A percentile compares a stretch with the other conserved stretches of the same genome.
phyloP scores from a whole-genome alignment of 148 eudicot species.

The Amaranthus hypochondriacus region DNA sequence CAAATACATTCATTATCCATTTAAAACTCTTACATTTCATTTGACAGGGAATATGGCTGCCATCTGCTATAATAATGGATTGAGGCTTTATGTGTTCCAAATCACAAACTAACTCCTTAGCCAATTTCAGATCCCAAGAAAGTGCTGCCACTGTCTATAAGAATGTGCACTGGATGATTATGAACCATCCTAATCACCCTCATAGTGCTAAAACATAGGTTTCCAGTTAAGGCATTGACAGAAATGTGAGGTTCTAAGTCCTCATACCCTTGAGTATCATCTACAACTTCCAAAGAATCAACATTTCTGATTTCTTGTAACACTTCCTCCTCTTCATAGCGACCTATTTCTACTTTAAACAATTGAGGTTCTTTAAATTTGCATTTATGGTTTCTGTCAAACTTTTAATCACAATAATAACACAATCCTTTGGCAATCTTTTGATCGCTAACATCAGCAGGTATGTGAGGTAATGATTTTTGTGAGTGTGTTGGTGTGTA shows the following conservation, averaged over 20 bases:
- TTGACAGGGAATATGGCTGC: neutral
- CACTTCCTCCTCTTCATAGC: neutral
- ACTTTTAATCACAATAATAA: too few species aligned
- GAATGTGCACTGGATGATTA: neutral
- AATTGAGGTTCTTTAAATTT: too few species aligned
- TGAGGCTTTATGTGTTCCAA: neutral
- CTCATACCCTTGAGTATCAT: neutral
- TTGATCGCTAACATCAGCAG: too few species aligned
- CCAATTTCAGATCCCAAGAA: neutral
- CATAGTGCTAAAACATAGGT: neutral
- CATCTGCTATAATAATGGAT: neutral
- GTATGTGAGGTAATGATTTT: too few species aligned
- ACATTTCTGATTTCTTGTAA: neutral
- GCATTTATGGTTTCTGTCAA: too few species aligned
- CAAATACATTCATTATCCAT: too few species aligned
- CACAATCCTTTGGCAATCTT: too few species aligned
- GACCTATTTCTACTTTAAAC: too few species aligned
- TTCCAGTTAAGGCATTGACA: neutral
- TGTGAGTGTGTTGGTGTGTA: too few species aligned
- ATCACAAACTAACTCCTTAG: neutral
- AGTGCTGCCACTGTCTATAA: neutral
- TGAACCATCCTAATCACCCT: neutral
- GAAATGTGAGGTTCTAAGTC: neutral
- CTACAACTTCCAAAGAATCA: neutral
- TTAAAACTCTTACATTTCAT: too few species aligned